phyloP scores from a whole-genome alignment of 345 rosid species.

The Brassica cretica region DNA sequence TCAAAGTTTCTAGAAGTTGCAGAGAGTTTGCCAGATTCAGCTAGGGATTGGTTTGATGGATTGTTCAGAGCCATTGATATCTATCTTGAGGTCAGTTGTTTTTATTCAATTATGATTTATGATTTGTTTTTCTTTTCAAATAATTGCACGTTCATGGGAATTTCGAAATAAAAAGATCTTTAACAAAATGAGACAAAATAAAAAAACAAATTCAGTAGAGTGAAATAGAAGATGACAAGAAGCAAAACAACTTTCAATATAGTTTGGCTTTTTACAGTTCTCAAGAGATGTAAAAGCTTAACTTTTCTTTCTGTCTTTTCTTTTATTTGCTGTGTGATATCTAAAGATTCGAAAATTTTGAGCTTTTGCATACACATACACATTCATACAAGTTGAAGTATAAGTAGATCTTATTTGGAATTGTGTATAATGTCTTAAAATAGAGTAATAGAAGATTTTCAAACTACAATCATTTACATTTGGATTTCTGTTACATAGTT shows the following conservation, averaged over 20 bases:
- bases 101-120: background rate
- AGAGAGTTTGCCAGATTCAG: slow-evolving; percentile 72
- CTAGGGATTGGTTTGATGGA: slow-evolving; percentile 75
- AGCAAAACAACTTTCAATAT: slow-evolving; percentile 21
- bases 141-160: slow-evolving; percentile 10
- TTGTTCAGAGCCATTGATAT: slow-evolving; percentile 78
- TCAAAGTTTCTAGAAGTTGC: slow-evolving; percentile 62
- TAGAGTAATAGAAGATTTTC: background rate
- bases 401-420: background rate
- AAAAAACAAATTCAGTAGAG: slow-evolving; percentile 18
- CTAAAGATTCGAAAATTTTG: slow-evolving; percentile 33
- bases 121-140: background rate
- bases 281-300: slow-evolving; percentile 27
- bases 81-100: slow-evolving; percentile 61
- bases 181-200: slow-evolving; percentile 1
- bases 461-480: slow-evolving; percentile 29
- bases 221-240: slow-evolving; percentile 37
- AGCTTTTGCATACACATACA: slow-evolving; percentile 12
- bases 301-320: slow-evolving; percentile 27
- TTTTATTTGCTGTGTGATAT: slow-evolving; percentile 10
- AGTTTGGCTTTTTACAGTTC: slow-evolving; percentile 28
- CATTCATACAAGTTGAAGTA: slow-evolving; percentile 19
- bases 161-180: background rate
- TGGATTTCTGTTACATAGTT: background rate
- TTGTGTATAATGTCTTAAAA: background rate